phyloP scores from a whole-genome alignment of 139 green algal genomes.

The Asterochloris sp. region DNA sequence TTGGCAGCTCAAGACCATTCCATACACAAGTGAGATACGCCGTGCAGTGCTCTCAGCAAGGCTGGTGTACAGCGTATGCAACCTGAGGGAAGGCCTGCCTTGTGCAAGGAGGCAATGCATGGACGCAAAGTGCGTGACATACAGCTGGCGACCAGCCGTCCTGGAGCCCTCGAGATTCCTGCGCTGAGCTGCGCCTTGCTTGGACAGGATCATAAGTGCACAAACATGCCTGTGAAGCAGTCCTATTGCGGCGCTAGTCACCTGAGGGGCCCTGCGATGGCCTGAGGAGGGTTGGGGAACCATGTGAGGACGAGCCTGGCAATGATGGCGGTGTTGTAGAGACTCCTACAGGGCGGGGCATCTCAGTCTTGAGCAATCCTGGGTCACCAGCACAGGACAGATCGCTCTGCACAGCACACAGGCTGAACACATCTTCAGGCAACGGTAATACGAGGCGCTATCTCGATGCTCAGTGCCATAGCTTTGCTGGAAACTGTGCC shows the following conservation, averaged over 20 bases:
- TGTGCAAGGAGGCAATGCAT: not conserved
- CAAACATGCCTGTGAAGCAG: not conserved
- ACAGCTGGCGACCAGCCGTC: not conserved
- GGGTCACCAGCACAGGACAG: not conserved
- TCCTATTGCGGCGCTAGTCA: conserved; percentile 22
- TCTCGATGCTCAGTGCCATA: no score
- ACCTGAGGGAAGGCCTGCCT: not conserved
- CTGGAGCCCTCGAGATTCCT: not conserved
- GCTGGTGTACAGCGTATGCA: not conserved
- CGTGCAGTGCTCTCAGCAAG: not conserved
- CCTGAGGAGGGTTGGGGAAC: conserved; percentile 87
- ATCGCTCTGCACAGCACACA: not conserved
- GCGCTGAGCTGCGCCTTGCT: no score
- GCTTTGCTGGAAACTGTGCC: no score
- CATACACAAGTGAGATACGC: no score
- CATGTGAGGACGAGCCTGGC: conserved; percentile 93
- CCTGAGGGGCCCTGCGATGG: conserved; percentile 72
- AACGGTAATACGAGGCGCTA: no score
- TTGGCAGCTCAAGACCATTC: no score
- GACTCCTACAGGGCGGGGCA: conserved; percentile 49
- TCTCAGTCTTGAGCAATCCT: not conserved
- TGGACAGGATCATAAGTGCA: not conserved
- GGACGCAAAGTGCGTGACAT: not conserved
- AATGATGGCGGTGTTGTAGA: conserved; percentile 97
- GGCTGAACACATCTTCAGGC: no score